Evolutionary conservation across 2,329 filamentous ascomycete genomes (phyloP).

Genomic region (Penicillium italicum): DNA sequence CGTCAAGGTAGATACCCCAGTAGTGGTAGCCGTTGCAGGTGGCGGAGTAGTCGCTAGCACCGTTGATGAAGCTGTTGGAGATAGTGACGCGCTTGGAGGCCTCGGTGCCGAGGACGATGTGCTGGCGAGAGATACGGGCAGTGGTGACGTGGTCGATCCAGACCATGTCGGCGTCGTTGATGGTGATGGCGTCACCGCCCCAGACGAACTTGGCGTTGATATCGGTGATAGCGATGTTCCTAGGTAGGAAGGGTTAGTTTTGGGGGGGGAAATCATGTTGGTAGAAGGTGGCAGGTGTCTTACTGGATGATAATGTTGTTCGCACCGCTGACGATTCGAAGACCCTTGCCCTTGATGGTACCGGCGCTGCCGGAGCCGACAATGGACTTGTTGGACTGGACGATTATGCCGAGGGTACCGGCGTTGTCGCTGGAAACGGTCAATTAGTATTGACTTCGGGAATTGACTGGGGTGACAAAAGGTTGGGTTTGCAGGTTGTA

Average conservation of each 20-base stretch:
- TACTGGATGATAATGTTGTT: slow-evolving; percentile 59
- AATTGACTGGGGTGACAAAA: neutral
- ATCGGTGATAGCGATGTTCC: slow-evolving; percentile 53
- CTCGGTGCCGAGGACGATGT: slow-evolving; percentile 56
- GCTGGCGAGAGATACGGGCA: slow-evolving; percentile 57
- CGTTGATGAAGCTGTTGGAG: slow-evolving; percentile 60
- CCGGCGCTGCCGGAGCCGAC: slow-evolving; percentile 53
- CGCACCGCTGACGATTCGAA: slow-evolving; percentile 47
- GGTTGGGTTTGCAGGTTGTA: neutral
- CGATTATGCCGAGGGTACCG: slow-evolving; percentile 49
- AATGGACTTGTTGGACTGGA: slow-evolving; percentile 57
- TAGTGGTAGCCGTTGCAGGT: slow-evolving; percentile 59
- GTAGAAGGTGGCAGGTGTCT: too few species aligned
- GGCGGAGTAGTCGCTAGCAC: slow-evolving; percentile 52
- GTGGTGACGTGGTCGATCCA: slow-evolving; percentile 56
- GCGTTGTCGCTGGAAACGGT: slow-evolving; percentile 47
- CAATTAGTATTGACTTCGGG: neutral
- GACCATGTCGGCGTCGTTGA: slow-evolving; percentile 43
- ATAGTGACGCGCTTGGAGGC: slow-evolving; percentile 57
- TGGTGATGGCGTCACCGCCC: slow-evolving; percentile 58
- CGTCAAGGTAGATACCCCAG: slow-evolving; percentile 58
- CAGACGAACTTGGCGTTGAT: slow-evolving; percentile 58
- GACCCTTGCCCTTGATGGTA: slow-evolving; percentile 57
- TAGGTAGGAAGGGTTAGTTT: slow-evolving; percentile 4
- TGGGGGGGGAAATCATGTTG: too few species aligned